Evolutionary conservation across 768 basidiomycete genomes (phyloP).

Genomic region (Tephrocybe sp.): DNA sequence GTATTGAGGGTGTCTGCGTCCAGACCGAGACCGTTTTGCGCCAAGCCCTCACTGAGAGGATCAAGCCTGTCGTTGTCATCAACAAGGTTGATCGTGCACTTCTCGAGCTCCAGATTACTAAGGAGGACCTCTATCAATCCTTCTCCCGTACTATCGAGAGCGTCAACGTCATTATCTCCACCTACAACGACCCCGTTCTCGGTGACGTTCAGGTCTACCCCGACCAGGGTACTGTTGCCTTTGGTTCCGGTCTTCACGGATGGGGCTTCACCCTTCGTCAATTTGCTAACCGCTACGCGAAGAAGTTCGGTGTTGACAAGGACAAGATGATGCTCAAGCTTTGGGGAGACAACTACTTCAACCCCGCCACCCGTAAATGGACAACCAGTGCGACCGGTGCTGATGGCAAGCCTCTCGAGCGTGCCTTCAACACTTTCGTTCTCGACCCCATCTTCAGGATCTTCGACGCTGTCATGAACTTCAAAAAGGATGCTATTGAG

Average conservation of each 20-base stretch:
- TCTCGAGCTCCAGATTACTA: constrained; percentile 93
- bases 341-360: constrained; percentile 99
- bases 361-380: constrained; percentile 96
- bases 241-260: constrained; percentile 98
- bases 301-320: constrained; percentile 98
- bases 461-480: constrained; percentile 98
- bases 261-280: constrained; percentile 99
- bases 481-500: constrained; percentile 85
- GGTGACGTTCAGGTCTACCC: constrained; percentile 99
- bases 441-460: constrained; percentile 99
- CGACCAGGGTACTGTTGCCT: constrained; percentile 96
- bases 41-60: constrained; percentile 94
- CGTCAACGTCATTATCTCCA: constrained; percentile 97
- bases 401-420: constrained; percentile 88
- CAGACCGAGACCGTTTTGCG: constrained; percentile 99
- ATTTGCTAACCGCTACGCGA: constrained; percentile 90
- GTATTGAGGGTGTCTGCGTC: constrained; percentile 98
- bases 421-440: constrained; percentile 97
- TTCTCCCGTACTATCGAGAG: constrained; percentile 96
- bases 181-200: constrained; percentile 88
- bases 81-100: constrained; percentile 99
- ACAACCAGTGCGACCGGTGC: constrained; percentile 69
- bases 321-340: constrained; percentile 96
- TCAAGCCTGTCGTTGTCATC: constrained; percentile 98
- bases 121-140: constrained; percentile 95